Evolutionary conservation across 1,284 basidiomycete species (phyloP), one percentile per base, ranked within the genome.

Genomic region (Cutaneotrichosporon spelunceum): DNA sequence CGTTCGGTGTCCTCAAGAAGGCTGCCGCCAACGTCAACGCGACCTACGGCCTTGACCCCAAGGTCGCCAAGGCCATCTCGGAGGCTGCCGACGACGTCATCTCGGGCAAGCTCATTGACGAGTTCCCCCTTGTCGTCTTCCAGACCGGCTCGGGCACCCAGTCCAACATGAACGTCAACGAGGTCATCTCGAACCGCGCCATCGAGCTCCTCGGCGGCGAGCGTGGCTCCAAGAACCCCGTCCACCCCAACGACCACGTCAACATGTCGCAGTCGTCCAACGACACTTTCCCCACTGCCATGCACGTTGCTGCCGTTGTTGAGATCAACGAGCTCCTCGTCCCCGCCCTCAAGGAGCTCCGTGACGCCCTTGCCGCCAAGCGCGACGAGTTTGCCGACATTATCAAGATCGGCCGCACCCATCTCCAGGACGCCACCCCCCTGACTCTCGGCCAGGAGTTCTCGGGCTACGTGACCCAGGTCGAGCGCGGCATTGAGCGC

Each of bases 141-240:
- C 96, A 99, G 82, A 99, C 96, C 53, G 96, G 96, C 62, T 96
- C 92, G 62, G 96, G 96, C 56, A 99, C 96, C 3, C 96, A 99
- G 81, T 95, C 91, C 78, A 99, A 99, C 84, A 99, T 99, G 96
- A 99, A 99, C 81, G 91, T 87, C 65, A 99, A 99, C 80, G 96
- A 99, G 86, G 95, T 99, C 75, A 96, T 99, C 78, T 94, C 92
- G 30, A 99, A 99, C 81, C 88, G 95, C 65, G 96, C 96, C 39
- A 99, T 99, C 74, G 93, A 99, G 82, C 82, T 97, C 68, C 87
- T 99, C 66, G 96, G 96, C 24, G 96, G 96, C 29, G 85, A 96
- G 81, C 84, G 97, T 59, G 96, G 96, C 50, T 91, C 89, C 64
- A 99, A 99, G 84, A 93, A 86, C 75, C 96, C 96, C 29, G 94